Evolutionary conservation across 2,329 filamentous ascomycete genomes (phyloP).

Genomic region (Diaporthe ampelina): DNA sequence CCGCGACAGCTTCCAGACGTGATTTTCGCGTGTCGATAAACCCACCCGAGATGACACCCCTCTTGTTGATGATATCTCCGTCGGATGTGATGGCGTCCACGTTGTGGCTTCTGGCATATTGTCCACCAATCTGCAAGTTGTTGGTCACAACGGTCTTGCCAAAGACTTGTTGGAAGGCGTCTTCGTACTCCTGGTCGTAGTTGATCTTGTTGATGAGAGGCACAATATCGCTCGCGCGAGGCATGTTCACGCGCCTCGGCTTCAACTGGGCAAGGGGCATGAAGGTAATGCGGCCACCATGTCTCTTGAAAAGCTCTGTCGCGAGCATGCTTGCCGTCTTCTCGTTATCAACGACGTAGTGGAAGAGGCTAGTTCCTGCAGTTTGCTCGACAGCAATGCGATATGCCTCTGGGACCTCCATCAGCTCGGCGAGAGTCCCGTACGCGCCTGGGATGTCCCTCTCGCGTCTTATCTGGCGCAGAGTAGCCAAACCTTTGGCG

Average conservation of each 20-base stretch:
- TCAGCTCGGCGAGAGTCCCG: constrained; percentile 92
- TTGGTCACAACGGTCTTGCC: constrained; percentile 96
- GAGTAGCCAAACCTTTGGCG: constrained; percentile 86
- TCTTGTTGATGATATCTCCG: constrained; percentile 94
- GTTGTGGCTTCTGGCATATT: constrained; percentile 92
- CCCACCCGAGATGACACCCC: constrained; percentile 94
- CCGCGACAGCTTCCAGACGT: constrained; percentile 85
- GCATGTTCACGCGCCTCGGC: constrained; percentile 79
- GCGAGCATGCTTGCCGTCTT: constrained; percentile 87
- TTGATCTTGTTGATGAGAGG: constrained; percentile 88
- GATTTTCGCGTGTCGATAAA: constrained; percentile 91
- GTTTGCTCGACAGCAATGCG: constrained; percentile 92
- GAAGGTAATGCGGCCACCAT: constrained; percentile 90
- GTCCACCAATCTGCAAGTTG: constrained; percentile 86
- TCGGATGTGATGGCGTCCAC: constrained; percentile 95
- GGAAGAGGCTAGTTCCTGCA: constrained; percentile 91
- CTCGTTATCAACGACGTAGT: constrained; percentile 95
- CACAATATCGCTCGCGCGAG: constrained; percentile 87
- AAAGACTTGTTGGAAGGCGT: constrained; percentile 94
- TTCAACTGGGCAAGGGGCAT: constrained; percentile 90
- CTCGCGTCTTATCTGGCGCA: constrained; percentile 85
- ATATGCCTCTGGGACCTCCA: constrained; percentile 87
- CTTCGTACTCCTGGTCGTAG: constrained; percentile 83
- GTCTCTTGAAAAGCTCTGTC: constrained; percentile 82
- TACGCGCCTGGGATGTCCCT: constrained; percentile 88